Percentiles rank a stretch among this genome's conserved stretches.
Conservation (phyloP, 768 basidiomycete species). For the Plicaturopsis crispa region DNA sequence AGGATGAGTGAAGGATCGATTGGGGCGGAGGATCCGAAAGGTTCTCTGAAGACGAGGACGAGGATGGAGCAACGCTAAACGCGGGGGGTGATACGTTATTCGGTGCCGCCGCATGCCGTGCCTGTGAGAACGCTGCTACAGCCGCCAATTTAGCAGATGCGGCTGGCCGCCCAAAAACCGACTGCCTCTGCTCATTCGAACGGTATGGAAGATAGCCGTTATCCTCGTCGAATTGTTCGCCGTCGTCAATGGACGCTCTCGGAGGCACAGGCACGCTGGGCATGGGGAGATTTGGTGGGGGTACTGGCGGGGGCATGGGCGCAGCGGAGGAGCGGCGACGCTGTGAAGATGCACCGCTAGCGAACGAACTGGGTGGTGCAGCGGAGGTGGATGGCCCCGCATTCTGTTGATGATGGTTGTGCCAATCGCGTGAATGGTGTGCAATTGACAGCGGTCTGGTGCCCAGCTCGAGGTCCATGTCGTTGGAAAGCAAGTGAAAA, state of each 20-base stretch:
- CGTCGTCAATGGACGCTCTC: constrained; percentile 5
- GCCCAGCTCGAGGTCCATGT: constrained; percentile 20
- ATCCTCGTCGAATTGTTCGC: neutral
- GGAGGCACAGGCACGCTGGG: constrained; percentile 48
- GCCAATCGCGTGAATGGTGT: constrained; percentile 26
- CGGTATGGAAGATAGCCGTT: neutral
- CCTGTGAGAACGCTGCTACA: constrained; percentile 55
- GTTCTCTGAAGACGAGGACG: constrained; percentile 34
- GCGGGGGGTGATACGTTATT: constrained; percentile 20
- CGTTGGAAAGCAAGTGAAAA: constrained; percentile 1
- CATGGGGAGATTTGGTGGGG: constrained; percentile 70
- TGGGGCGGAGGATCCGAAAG: constrained; percentile 53
- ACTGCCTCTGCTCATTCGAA: constrained; percentile 7
- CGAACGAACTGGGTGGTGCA: constrained; percentile 20
- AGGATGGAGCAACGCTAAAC: constrained; percentile 19
- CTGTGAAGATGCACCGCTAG: constrained; percentile 25
- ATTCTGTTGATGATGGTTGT: constrained; percentile 17
- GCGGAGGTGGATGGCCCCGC: constrained; percentile 25
- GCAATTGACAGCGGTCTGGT: constrained; percentile 16
- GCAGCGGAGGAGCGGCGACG: constrained; percentile 68
- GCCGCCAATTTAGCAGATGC: constrained; percentile 47
- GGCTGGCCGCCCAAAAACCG: constrained; percentile 24
- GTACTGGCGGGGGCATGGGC: constrained; percentile 55
- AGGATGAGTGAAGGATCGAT: constrained; percentile 36
- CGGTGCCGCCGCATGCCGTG: constrained; percentile 28